Conservation (phyloP, 2,329 filamentous ascomycete genomes). For the Dryadomyces quercus-mongolicae region DNA sequence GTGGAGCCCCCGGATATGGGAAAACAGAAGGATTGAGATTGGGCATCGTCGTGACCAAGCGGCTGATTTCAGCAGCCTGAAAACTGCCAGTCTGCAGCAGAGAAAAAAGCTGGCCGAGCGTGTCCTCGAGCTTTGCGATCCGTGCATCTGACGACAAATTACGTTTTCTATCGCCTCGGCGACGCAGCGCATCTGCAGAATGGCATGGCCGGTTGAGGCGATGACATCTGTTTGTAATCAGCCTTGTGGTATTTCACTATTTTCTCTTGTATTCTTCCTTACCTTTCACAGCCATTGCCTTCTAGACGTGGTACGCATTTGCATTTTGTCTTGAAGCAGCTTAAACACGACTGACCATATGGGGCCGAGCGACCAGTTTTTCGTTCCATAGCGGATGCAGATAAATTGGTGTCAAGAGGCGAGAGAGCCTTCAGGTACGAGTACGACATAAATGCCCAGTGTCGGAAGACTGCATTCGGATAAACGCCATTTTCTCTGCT, state of each 20-base stretch:
- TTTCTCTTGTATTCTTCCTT: background rate
- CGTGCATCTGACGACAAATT: conserved; percentile 15
- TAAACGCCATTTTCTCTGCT: too few species aligned
- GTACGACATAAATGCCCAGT: too few species aligned
- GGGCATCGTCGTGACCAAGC: too few species aligned
- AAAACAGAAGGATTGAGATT: too few species aligned
- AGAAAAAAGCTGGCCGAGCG: conserved; percentile 14
- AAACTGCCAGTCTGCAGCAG: conserved; percentile 5
- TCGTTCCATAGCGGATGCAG: background rate
- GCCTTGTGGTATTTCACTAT: background rate
- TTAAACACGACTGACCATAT: conserved; percentile 8
- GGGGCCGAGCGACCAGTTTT: background rate
- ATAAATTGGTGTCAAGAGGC: too few species aligned
- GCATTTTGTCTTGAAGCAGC: conserved; percentile 9
- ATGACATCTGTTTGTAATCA: conserved; percentile 15
- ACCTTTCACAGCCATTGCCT: conserved; percentile 7
- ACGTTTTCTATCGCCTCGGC: conserved; percentile 15
- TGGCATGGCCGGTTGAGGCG: conserved; percentile 22
- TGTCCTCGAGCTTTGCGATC: conserved; percentile 22
- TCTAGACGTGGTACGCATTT: conserved; percentile 4
- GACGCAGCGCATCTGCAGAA: conserved; percentile 21
- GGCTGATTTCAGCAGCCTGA: background rate
- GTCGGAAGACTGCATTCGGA: too few species aligned
- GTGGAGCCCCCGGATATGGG: too few species aligned
- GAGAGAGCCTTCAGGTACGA: too few species aligned